Base-by-base conservation (phyloP, 179 eudicot genomes). In the Silene noctiflora region DNA sequence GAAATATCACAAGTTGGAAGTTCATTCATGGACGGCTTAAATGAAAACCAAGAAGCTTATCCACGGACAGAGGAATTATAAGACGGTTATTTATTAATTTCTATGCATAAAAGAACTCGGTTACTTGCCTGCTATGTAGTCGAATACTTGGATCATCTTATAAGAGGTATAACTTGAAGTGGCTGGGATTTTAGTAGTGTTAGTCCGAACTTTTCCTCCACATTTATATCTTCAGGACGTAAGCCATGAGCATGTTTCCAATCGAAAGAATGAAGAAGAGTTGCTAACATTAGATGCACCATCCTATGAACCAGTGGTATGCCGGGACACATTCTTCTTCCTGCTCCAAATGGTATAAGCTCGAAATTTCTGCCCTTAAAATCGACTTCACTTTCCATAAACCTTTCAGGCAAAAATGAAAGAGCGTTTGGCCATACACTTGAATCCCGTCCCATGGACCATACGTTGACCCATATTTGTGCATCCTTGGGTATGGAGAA, bases 241-340 rank as follows among this genome's bases (percentile, higher is more conserved):
- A 58, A n/a, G 0, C 77, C 74, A 59, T 73, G 33, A 59, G 31
- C 68, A 58, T 66, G 74, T 66, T 78, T 67, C 81, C 77, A 78
- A 24, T 73, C 27, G 17, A 48, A 48, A 48, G 56, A 48, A 48
- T 48, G 56, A 48, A 48, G 56, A 12, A 78, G 77, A 19, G 11
- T 24, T 17, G 77, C 77, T 56, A 78, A 48, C 56, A 48, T 67
- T 12, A 73, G 53, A 58, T 73, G 77, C 61, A 78, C 21, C 81
- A 78, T 78, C 69, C 73, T 73, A 27, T 78, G 16, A 0, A 67
- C 77, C 8, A 78, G 24, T 12, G 77, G 62, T 67, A 73, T 17
- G 22, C 77, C 81, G 0, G 74, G 77, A 39, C 81, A 78, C 5
- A 73, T 67, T 33, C 81, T 73, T 19, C 81, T 73, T 42, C 81